Evolutionary conservation across 2,329 filamentous ascomycete species (phyloP), one percentile per base, ranked within the genome.

Genomic region (Davidsoniella neocaledoniae): DNA sequence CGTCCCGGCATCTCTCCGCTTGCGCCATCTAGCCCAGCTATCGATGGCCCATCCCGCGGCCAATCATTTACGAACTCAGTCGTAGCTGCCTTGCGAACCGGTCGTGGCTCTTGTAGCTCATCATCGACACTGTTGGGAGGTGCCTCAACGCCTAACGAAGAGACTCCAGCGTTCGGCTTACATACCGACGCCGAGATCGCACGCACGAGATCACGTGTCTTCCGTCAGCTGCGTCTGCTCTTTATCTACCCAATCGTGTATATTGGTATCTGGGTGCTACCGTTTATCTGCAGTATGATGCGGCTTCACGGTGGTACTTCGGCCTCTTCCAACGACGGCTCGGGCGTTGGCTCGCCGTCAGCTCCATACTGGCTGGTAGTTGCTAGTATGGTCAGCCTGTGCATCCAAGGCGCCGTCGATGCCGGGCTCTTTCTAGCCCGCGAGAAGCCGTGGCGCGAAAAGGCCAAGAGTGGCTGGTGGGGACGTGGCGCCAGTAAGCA

Each of bases 161-260:
- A 60, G 26, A 10, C 16, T 14, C 40, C 41, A 10, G 29, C 48
- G 6, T 49, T 49, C 26, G 23, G 26, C 21, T 16, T 49, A 4
- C 48, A 26, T 4, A 43, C 26, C 46, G 50, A 57, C 2, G 56
- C 58, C 0, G 60, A 59, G 3, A 61, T 67, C 42, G 54, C 60
- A 17, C 58, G 61, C 43, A 60, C 71, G 7, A 71, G 77, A 10
- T 65, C 71, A 14, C 74, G 72, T 52, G 79, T 84, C 52, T 72
- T 74, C 42, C 73, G 79, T 8, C 82, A 87, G 58, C 69, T 87
- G 2, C 74, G 80, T 29, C 72, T 82, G 26, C 69, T 87, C 16
- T 86, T 88, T 63, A 76, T 86, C 44, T 90, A 90, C 60, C 84
- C 84, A 0, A 60, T 81, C 16, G 72, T 83, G 3, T 88, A 90